phyloP scores from a whole-genome alignment of 441 rosid species.

The Croton setiger region DNA sequence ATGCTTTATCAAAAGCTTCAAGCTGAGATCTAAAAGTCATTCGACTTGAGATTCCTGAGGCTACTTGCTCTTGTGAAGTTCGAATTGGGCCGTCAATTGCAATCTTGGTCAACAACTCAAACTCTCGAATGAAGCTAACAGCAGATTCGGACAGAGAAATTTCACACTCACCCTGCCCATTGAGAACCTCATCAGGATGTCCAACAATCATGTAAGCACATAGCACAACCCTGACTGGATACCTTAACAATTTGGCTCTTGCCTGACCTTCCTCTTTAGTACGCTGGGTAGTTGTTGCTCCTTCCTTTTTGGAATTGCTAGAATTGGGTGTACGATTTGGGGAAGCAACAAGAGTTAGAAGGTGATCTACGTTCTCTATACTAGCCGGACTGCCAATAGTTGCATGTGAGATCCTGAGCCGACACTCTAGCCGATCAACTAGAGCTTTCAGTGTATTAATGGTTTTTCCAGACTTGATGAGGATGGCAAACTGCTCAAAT shows the following conservation, averaged over 20 bases:
- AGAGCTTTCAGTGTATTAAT: conserved; percentile 50
- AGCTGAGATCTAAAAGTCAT: conserved; percentile 64
- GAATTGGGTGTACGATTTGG: conserved; percentile 43
- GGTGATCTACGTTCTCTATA: conserved; percentile 66
- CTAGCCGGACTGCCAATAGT: conserved; percentile 24
- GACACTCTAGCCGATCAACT: conserved; percentile 62
- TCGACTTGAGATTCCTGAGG: conserved; percentile 31
- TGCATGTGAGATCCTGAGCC: conserved; percentile 28
- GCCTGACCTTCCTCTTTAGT: conserved; percentile 9
- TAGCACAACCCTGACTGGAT: conserved; percentile 69
- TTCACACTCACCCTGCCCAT: conserved; percentile 62
- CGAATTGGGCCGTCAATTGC: conserved; percentile 53
- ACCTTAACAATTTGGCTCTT: conserved; percentile 38
- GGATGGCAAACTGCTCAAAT: conserved; percentile 71
- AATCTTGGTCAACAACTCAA: conserved; percentile 59
- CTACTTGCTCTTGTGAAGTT: conserved; percentile 35
- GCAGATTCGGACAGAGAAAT: conserved; percentile 55
- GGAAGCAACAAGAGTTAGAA: conserved; percentile 55
- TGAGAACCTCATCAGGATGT: conserved; percentile 76
- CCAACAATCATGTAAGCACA: conserved; percentile 84
- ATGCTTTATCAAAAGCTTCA: conserved; percentile 59
- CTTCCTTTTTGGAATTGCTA: conserved; percentile 32
- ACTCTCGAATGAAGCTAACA: conserved; percentile 44
- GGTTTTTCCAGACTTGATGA: conserved; percentile 47
- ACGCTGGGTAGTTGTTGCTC: conserved; percentile 14